These are phyloP conservation scores for Glebionis coronaria DNA, from an alignment of 129 eudicot species.

Conservation along the genomic window DNA sequence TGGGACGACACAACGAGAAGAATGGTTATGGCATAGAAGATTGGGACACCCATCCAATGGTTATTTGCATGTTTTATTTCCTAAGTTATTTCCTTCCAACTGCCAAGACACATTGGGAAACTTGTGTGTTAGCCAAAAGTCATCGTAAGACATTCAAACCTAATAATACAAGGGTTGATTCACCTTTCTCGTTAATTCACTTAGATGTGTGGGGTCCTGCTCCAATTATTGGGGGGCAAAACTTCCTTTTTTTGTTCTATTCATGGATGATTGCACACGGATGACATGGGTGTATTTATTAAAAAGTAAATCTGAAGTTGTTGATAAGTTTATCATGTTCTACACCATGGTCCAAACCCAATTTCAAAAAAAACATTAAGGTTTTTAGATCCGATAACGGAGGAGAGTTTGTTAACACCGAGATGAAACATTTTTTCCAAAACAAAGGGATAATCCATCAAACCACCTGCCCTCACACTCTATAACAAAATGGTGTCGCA, in stretches of 20 bases:
- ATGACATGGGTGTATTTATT: background rate
- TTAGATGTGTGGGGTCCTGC: background rate
- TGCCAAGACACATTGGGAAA: background rate
- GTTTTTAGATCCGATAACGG: background rate
- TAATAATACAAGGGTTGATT: slow-evolving; percentile 2
- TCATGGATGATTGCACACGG: slow-evolving; percentile 2
- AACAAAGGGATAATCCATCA: background rate
- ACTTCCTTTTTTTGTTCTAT: background rate
- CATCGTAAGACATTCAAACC: too few relatives aligned
- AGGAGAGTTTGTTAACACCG: background rate
- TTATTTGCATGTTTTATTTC: slow-evolving; percentile 1
- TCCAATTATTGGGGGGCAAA: background rate
- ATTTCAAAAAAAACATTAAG: background rate
- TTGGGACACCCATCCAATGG: too few relatives aligned
- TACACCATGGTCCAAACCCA: background rate
- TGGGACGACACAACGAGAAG: too few relatives aligned
- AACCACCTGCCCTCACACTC: background rate
- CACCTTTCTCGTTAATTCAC: background rate
- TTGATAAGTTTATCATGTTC: slow-evolving; percentile 1
- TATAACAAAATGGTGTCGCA: background rate
- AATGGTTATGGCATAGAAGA: too few relatives aligned
- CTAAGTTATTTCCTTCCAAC: background rate
- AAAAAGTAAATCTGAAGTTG: background rate
- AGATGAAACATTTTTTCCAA: background rate
- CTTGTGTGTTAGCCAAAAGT: slow-evolving; percentile 3